Evolutionary conservation across 495 filamentous ascomycete genomes (phyloP), one percentile per base, ranked within the genome.

Genomic region (Sabuloglossum arenarium): DNA sequence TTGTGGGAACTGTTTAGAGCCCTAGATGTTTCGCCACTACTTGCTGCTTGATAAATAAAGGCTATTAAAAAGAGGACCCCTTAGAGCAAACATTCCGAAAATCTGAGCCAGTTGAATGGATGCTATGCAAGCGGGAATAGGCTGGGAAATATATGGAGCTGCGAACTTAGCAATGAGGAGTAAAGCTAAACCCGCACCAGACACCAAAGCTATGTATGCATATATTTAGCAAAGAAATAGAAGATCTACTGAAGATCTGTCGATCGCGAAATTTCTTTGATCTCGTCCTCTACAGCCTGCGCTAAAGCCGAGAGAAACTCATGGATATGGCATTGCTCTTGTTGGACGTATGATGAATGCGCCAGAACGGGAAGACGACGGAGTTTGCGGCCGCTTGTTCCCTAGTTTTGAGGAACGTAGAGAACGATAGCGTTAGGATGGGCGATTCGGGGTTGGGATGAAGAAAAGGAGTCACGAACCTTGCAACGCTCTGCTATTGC

Each of bases 361-460:
- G 66, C 64, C n/a, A 66, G 57, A 14, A 66, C 56, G 4, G 68
- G 67, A 19, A 70, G 55, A 1, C 68, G 51, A 5, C 68, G 60
- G 19, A 70, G 59, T 2, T 61, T 64, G 0, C 68, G 61, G 1
- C 67, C 68, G 30, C 66, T 69, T 6, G 67, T 57, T 12, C 67
- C 67, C 21, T 63, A n/a, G n/a, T n/a, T n/a, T n/a, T n/a, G n/a
- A n/a, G n/a, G 43, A 14, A 58, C 27, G 10, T 47, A 57, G 53
- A 6, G 30, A 2, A 39, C 4, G 10, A 24, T 12, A 23, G 9
- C 19, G 23, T 54, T 37, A 21, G 21, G 1, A 51, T 19, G 6
- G n/a, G n/a, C n/a, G n/a, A n/a, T n/a, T 30, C 28, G 19, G 19
- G 24, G n/a, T 16, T 1, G 6, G 28, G 28, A 21, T 3, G 25